A percentile compares a stretch with the other conserved stretches of the same genome.
Conservation (phyloP, 495 filamentous ascomycete species). For the Penicillium arizonense region DNA sequence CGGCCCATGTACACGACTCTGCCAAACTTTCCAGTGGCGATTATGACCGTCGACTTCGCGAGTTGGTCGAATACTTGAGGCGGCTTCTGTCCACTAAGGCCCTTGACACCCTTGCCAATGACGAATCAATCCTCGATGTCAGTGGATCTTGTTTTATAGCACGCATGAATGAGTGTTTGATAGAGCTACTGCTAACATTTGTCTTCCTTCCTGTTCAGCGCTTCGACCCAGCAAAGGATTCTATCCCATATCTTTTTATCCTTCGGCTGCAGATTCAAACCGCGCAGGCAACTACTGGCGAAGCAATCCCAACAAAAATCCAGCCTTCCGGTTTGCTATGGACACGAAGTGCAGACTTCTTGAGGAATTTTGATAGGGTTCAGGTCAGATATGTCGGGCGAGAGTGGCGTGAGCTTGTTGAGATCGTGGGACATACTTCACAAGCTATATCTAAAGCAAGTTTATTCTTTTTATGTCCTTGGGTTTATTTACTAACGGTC, state of each 20-base stretch:
- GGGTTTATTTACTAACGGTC: slow-evolving; percentile 11
- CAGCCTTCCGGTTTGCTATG: slow-evolving; percentile 42
- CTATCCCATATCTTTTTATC: slow-evolving; percentile 41
- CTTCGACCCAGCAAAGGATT: slow-evolving; percentile 42
- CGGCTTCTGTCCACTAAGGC: slow-evolving; percentile 16
- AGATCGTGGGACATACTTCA: slow-evolving; percentile 43
- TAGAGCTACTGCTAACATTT: background rate
- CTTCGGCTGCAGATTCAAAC: slow-evolving; percentile 34
- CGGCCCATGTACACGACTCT: slow-evolving; percentile 8
- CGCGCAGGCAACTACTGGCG: slow-evolving; percentile 19
- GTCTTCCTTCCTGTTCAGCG: slow-evolving; percentile 20
- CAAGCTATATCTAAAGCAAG: slow-evolving; percentile 41
- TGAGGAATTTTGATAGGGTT: slow-evolving; percentile 53
- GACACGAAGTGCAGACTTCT: slow-evolving; percentile 45
- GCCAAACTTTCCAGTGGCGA: slow-evolving; percentile 14
- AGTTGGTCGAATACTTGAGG: slow-evolving; percentile 24
- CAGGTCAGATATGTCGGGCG: slow-evolving; percentile 59
- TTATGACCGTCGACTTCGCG: slow-evolving; percentile 31
- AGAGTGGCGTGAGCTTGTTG: slow-evolving; percentile 53
- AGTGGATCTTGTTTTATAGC: slow-evolving; percentile 5
- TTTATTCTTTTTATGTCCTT: background rate
- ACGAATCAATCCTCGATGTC: slow-evolving; percentile 30
- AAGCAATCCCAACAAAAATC: slow-evolving; percentile 22
- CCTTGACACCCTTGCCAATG: slow-evolving; percentile 11
- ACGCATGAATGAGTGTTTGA: background rate